Percentiles rank a stretch among this genome's conserved stretches.
phyloP scores from a whole-genome alignment of 768 basidiomycete species.

The Solioccasus polychromus region DNA sequence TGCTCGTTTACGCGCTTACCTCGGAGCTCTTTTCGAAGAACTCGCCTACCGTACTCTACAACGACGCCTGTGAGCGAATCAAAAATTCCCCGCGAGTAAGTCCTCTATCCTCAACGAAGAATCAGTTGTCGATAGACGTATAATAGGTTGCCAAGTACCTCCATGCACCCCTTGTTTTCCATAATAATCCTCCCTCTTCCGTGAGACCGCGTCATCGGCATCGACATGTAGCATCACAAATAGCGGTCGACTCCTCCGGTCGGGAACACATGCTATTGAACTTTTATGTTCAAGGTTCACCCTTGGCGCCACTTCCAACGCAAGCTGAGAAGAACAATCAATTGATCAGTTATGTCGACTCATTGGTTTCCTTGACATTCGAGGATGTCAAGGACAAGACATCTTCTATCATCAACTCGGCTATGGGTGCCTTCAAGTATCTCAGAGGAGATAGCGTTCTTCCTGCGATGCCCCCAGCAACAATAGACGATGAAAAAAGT shows the following conservation, averaged over 20 bases:
- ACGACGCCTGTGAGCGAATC: slow-evolving; percentile 51
- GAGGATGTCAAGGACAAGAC: slow-evolving; percentile 52
- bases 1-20: slow-evolving; percentile 73
- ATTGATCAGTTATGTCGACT: slow-evolving; percentile 39
- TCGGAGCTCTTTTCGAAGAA: slow-evolving; percentile 88
- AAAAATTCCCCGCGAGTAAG: slow-evolving; percentile 45
- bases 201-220: slow-evolving; percentile 78
- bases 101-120: neutral
- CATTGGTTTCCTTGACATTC: slow-evolving; percentile 50
- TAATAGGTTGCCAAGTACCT: slow-evolving; percentile 67
- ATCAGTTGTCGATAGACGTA: neutral
- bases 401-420: slow-evolving; percentile 43
- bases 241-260: slow-evolving; percentile 68
- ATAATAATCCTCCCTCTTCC: slow-evolving; percentile 78
- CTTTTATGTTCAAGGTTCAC: slow-evolving; percentile 71
- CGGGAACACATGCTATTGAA: slow-evolving; percentile 82
- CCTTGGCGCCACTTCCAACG: slow-evolving; percentile 25
- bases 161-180: slow-evolving; percentile 65
- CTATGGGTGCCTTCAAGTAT: slow-evolving; percentile 64
- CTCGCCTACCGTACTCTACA: slow-evolving; percentile 80
- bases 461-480: slow-evolving; percentile 30
- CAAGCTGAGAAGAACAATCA: slow-evolving; percentile 25
- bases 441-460: slow-evolving; percentile 61
- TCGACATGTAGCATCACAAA: slow-evolving; percentile 75
- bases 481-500: slow-evolving; percentile 26